Conservation (phyloP, 495 filamentous ascomycete genomes). For the Astrothelium subdiscretum region DNA sequence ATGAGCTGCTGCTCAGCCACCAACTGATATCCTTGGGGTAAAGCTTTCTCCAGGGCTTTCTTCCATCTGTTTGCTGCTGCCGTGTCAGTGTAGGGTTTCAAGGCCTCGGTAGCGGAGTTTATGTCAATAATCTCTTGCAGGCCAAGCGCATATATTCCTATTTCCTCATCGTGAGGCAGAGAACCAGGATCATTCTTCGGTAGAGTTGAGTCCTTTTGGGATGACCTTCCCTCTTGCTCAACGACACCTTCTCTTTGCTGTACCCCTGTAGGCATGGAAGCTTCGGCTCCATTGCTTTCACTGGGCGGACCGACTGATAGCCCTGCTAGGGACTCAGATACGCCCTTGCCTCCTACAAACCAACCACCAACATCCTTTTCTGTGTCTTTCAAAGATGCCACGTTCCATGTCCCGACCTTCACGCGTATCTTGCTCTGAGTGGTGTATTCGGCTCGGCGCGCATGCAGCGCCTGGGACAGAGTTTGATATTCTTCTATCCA, state of each 20-base stretch:
- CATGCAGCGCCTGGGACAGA: slow-evolving; percentile 51
- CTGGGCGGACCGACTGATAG: slow-evolving; percentile 26
- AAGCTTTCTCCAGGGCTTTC: slow-evolving; percentile 50
- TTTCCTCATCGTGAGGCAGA: slow-evolving; percentile 43
- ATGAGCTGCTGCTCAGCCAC: slow-evolving; percentile 75
- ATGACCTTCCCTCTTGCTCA: slow-evolving; percentile 25
- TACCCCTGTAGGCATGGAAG: background rate
- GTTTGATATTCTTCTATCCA: slow-evolving; percentile 25
- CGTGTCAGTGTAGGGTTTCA: slow-evolving; percentile 63
- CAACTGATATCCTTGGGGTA: slow-evolving; percentile 66
- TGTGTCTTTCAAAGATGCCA: slow-evolving; percentile 67
- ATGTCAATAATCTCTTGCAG: slow-evolving; percentile 90
- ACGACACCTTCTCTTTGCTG: slow-evolving; percentile 9
- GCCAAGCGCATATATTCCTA: slow-evolving; percentile 82
- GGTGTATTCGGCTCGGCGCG: slow-evolving; percentile 67
- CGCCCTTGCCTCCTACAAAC: slow-evolving; percentile 68
- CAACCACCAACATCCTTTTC: slow-evolving; percentile 77
- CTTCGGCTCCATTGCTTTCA: background rate
- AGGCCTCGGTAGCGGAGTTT: slow-evolving; percentile 49
- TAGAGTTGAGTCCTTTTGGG: slow-evolving; percentile 28
- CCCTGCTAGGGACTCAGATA: slow-evolving; percentile 47
- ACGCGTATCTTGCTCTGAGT: slow-evolving; percentile 56
- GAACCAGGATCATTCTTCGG: slow-evolving; percentile 27
- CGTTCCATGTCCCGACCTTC: slow-evolving; percentile 92
- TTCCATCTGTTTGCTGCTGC: slow-evolving; percentile 66